Conservation (phyloP, 768 basidiomycete genomes). For the Coprinellus micaceus region DNA sequence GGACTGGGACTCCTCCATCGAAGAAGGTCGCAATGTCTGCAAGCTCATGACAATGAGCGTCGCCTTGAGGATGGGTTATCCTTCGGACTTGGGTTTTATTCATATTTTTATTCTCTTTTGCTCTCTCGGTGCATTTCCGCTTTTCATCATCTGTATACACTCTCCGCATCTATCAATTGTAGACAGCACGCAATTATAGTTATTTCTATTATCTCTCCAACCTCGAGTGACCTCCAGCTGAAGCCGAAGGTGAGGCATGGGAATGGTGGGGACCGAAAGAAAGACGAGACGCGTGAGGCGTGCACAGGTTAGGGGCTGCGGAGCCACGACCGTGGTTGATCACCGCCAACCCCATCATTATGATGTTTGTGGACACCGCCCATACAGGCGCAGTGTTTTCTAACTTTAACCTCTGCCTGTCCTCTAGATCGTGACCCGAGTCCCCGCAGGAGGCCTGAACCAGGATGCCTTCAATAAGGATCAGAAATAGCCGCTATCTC, state of each 20-base stretch:
- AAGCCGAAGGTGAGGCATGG: too few relatives aligned
- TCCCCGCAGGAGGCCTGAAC: neutral
- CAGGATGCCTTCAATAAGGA: conserved; percentile 12
- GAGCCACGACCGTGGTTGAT: too few relatives aligned
- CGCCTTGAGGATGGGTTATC: neutral
- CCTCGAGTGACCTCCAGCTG: too few relatives aligned
- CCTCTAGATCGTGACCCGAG: too few relatives aligned
- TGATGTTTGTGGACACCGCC: too few relatives aligned
- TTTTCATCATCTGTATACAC: neutral
- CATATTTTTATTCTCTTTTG: neutral
- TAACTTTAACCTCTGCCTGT: too few relatives aligned
- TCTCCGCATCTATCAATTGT: neutral
- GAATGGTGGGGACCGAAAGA: too few relatives aligned
- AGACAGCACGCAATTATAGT: neutral
- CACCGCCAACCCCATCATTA: too few relatives aligned
- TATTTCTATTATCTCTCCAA: neutral
- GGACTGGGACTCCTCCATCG: conserved; percentile 54
- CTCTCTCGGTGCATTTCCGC: too few relatives aligned
- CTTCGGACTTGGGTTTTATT: neutral
- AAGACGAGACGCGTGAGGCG: too few relatives aligned
- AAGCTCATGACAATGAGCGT: conserved; percentile 12
- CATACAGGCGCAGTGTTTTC: too few relatives aligned
- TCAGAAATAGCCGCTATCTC: conserved; percentile 3
- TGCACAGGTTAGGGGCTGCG: too few relatives aligned
- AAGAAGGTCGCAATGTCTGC: conserved; percentile 61